Conservation (phyloP, 176 grass and related monocot genomes). For the Eragrostis curvula region DNA sequence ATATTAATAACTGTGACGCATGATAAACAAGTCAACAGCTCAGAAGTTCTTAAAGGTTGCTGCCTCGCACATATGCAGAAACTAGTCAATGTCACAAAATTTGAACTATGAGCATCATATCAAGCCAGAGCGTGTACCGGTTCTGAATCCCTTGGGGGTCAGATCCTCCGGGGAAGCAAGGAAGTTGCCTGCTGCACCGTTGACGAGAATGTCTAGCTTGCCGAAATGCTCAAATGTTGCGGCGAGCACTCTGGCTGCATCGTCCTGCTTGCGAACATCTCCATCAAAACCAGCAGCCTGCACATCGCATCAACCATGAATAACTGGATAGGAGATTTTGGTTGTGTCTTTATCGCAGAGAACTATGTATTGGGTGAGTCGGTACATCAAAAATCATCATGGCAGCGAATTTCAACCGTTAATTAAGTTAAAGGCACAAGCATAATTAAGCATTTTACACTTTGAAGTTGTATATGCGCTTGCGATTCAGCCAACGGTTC, state of each 20-base stretch:
- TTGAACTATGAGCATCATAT: background rate
- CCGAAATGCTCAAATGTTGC: constrained; percentile 66
- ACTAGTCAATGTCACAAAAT: background rate
- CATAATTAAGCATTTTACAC: too few relatives aligned
- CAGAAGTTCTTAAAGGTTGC: background rate
- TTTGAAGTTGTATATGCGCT: too few relatives aligned
- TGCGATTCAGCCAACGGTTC: too few relatives aligned
- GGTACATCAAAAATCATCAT: too few relatives aligned
- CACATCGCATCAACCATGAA: background rate
- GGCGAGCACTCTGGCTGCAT: constrained; percentile 69
- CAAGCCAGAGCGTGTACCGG: constrained; percentile 58
- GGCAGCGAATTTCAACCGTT: too few relatives aligned
- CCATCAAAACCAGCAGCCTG: constrained; percentile 93
- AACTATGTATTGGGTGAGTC: too few relatives aligned
- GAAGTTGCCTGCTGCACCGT: constrained; percentile 95
- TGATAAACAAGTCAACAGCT: background rate
- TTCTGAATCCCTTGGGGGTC: constrained; percentile 86
- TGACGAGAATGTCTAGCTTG: constrained; percentile 87
- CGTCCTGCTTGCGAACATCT: constrained; percentile 86
- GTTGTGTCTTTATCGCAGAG: too few relatives aligned
- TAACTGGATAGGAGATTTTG: background rate
- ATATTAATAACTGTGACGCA: background rate
- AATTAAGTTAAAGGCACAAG: too few relatives aligned
- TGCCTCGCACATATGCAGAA: background rate
- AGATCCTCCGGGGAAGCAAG: constrained; percentile 92